Conservation (phyloP, 108 stramenopile species). For the Nannochloropsis gaditana region DNA sequence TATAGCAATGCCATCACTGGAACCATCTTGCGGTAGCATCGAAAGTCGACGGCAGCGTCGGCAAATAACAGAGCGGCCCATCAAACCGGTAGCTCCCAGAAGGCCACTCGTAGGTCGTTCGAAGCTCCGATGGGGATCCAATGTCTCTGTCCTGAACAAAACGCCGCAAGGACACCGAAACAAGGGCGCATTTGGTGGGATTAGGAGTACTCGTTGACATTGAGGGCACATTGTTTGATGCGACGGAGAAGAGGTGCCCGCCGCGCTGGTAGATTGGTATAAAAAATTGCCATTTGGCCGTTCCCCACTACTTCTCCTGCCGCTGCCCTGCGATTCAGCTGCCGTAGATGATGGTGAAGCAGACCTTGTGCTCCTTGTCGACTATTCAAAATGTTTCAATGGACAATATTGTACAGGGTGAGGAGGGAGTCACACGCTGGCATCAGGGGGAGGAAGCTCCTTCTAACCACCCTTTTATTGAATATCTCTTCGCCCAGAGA, state of each 20-base stretch:
- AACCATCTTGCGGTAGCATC: background rate
- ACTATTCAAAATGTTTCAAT: background rate
- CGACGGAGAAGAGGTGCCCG: background rate
- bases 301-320: background rate
- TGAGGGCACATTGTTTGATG: slow-evolving; percentile 3
- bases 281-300: background rate
- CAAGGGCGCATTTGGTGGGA: background rate
- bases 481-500: background rate
- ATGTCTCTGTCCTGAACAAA: background rate
- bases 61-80: slow-evolving; percentile 11
- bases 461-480: background rate
- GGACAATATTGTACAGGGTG: background rate
- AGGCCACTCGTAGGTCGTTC: background rate
- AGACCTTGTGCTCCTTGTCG: background rate
- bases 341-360: background rate
- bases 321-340: background rate
- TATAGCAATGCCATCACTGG: background rate
- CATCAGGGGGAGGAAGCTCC: background rate
- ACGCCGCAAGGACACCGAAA: slow-evolving; percentile 8
- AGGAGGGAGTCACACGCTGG: background rate
- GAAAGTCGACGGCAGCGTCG: background rate
- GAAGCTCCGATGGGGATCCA: background rate
- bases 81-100: background rate
- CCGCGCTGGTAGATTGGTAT: too few species aligned
- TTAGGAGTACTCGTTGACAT: background rate